Conservation (phyloP, 352 stramenopile genomes). For the Ochromonadaceae sp. region DNA sequence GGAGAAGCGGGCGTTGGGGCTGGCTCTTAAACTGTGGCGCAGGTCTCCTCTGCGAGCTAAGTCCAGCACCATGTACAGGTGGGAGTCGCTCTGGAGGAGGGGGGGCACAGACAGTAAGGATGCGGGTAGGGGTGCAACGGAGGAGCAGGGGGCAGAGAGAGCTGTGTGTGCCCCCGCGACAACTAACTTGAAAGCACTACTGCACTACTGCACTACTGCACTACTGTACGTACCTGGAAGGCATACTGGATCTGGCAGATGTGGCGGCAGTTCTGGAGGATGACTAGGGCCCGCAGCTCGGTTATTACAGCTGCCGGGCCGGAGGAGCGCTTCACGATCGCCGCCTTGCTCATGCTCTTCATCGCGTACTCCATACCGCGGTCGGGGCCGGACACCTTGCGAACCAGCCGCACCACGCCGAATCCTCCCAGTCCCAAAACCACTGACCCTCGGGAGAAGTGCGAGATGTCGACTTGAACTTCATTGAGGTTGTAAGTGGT, state of each 20-base stretch:
- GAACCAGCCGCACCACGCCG: neutral
- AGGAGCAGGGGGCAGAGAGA: no score
- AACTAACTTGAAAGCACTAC: no score
- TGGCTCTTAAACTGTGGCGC: neutral
- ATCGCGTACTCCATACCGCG: neutral
- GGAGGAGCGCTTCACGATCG: neutral
- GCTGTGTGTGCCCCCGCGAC: no score
- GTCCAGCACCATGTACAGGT: constrained; percentile 2
- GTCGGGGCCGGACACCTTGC: neutral
- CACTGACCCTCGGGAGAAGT: neutral
- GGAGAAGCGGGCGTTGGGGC: neutral
- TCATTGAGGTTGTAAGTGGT: no score
- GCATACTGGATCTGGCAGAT: no score
- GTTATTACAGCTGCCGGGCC: neutral
- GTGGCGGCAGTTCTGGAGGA: neutral
- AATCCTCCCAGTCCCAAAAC: constrained; percentile 2
- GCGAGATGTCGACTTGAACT: neutral
- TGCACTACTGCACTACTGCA: no score
- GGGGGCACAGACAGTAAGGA: no score
- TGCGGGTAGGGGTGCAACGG: no score
- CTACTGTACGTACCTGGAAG: no score
- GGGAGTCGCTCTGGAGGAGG: neutral
- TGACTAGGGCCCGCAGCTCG: constrained; percentile 6
- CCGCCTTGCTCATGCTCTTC: neutral
- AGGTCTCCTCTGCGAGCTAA: neutral